Conservation (phyloP, 441 rosid species). For the Omphalea diandra region DNA sequence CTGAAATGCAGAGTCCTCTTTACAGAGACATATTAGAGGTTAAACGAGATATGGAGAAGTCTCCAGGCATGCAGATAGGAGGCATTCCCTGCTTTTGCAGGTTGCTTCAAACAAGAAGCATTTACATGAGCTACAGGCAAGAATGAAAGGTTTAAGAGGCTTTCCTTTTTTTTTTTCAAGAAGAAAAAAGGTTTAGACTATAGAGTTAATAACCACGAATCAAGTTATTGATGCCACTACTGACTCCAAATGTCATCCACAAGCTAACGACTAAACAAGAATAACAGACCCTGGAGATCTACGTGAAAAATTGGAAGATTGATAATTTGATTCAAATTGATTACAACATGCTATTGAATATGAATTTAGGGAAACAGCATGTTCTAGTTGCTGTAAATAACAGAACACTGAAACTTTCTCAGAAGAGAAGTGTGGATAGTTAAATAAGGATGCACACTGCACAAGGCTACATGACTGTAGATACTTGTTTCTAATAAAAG, state of each 20-base stretch:
- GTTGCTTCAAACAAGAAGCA: not conserved
- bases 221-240: not conserved
- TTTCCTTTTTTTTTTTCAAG: too few species aligned
- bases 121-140: not conserved
- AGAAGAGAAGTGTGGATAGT: too few species aligned
- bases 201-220: not conserved
- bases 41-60: not conserved
- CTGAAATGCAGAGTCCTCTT: not conserved
- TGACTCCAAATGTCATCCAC: not conserved
- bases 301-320: not conserved
- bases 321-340: not conserved
- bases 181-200: too few species aligned
- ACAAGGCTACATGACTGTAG: not conserved
- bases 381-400: not conserved
- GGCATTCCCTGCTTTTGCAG: not conserved
- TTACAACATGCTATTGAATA: not conserved
- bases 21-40: not conserved
- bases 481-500: not conserved
- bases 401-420: conserved; percentile 7
- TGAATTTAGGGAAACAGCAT: not conserved
- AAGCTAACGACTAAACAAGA: not conserved
- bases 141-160: not conserved
- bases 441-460: too few species aligned
- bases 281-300: not conserved
- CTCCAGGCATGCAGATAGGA: not conserved